A percentile compares a stretch with the other conserved stretches of the same genome.
phyloP scores from a whole-genome alignment of 305 asterid genomes.

The Andrographis paniculata region DNA sequence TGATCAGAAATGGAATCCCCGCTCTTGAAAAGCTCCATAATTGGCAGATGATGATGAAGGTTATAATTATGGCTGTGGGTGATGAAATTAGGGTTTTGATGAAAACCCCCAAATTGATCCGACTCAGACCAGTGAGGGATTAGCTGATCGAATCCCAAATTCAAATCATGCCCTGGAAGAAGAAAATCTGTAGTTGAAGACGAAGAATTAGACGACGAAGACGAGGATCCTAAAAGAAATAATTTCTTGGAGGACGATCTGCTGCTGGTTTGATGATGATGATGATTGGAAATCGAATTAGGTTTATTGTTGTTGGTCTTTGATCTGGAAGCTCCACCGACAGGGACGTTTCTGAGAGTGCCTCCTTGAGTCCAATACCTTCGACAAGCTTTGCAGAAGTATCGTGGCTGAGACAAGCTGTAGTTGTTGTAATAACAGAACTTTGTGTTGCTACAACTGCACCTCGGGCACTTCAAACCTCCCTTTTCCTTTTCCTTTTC shows the following conservation, averaged over 20 bases:
- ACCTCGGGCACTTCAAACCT: slow-evolving; percentile 40
- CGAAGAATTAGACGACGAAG: slow-evolving; percentile 12
- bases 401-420: slow-evolving; percentile 45
- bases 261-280: too few relatives aligned
- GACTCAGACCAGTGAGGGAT: slow-evolving; percentile 14
- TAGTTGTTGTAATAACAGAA: slow-evolving; percentile 53
- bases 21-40: too few relatives aligned
- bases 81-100: slow-evolving; percentile 2
- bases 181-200: slow-evolving; percentile 19
- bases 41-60: too few relatives aligned
- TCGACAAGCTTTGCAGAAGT: slow-evolving; percentile 48
- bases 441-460: slow-evolving; percentile 24
- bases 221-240: too few relatives aligned
- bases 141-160: slow-evolving; percentile 32
- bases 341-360: slow-evolving; percentile 25
- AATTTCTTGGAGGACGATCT: slow-evolving; percentile 22
- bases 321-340: slow-evolving; percentile 26
- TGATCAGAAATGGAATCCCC: too few relatives aligned
- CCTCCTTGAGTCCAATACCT: slow-evolving; percentile 30
- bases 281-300: not conserved
- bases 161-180: slow-evolving; percentile 30
- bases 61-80: too few relatives aligned
- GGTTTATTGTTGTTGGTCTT: slow-evolving; percentile 19
- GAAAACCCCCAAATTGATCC: slow-evolving; percentile 18
- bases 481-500: slow-evolving; percentile 22